Conservation (phyloP, 108 stramenopile genomes). For the Seminavis robusta region DNA sequence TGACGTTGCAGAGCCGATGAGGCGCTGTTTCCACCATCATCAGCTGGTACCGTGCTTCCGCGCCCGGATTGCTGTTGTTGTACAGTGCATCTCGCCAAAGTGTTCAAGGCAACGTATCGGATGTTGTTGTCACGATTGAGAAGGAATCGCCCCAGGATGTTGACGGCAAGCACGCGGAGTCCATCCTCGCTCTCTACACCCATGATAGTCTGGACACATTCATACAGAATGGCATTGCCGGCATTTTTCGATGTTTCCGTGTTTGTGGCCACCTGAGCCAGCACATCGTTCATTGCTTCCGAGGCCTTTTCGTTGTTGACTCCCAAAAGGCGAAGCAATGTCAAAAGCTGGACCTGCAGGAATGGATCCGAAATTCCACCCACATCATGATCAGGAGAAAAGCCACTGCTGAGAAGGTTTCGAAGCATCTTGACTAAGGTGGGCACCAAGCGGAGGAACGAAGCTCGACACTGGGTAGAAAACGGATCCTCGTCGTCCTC, state of each 20-base stretch:
- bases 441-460: constrained; percentile 86
- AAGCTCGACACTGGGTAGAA: constrained; percentile 57
- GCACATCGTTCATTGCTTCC: constrained; percentile 96
- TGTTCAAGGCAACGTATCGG: constrained; percentile 98
- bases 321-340: constrained; percentile 87
- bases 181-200: constrained; percentile 93
- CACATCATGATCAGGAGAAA: constrained; percentile 95
- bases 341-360: constrained; percentile 92
- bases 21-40: constrained; percentile 56
- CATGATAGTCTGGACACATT: constrained; percentile 99
- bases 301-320: constrained; percentile 76
- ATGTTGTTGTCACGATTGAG: constrained; percentile 99
- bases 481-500: constrained; percentile 49
- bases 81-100: constrained; percentile 73
- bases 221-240: constrained; percentile 99
- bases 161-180: constrained; percentile 94
- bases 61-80: constrained; percentile 29
- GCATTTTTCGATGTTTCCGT: constrained; percentile 98
- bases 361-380: constrained; percentile 96
- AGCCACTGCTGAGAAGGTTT: constrained; percentile 89
- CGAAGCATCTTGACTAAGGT: constrained; percentile 88
- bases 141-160: constrained; percentile 97
- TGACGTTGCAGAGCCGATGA: constrained; percentile 89
- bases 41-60: constrained; percentile 13
- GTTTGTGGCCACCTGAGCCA: constrained; percentile 98